These are phyloP conservation scores for Pleurotus ostreatus DNA, from an alignment of 768 basidiomycete genomes.

Conservation along the genomic window DNA sequence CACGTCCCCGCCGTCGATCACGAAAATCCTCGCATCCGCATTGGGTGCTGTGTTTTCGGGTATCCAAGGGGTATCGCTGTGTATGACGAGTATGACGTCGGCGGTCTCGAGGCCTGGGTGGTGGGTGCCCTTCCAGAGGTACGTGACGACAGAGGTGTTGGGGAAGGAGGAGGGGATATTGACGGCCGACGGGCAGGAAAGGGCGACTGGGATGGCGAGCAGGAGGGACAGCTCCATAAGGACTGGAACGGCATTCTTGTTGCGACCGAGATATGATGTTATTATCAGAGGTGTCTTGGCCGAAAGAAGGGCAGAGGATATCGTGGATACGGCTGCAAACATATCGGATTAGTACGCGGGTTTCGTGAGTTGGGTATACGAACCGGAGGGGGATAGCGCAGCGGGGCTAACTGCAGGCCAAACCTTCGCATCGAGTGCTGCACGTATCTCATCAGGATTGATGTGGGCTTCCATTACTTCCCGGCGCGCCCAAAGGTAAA, in stretches of 20 bases:
- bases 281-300: constrained; percentile 60
- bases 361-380: not conserved
- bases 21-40: constrained; percentile 45
- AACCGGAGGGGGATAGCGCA: constrained; percentile 39
- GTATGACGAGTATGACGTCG: constrained; percentile 63
- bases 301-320: constrained; percentile 43
- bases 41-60: constrained; percentile 41
- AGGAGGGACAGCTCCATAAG: constrained; percentile 45
- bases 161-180: constrained; percentile 57
- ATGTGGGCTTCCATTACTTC: constrained; percentile 69
- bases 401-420: constrained; percentile 53
- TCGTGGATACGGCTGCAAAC: constrained; percentile 28
- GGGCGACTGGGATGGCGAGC: constrained; percentile 52
- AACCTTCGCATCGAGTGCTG: constrained; percentile 22
- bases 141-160: constrained; percentile 48
- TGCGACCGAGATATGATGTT: constrained; percentile 59
- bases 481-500: constrained; percentile 71
- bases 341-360: not conserved
- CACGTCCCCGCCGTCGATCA: constrained; percentile 61
- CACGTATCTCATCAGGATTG: constrained; percentile 29
- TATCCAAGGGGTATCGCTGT: constrained; percentile 66
- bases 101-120: constrained; percentile 45
- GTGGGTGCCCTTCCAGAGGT: constrained; percentile 39
- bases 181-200: constrained; percentile 45
- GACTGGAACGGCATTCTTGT: constrained; percentile 37